Conservation (phyloP, 306 rosid species). For the Pyrus bretschneideri region DNA sequence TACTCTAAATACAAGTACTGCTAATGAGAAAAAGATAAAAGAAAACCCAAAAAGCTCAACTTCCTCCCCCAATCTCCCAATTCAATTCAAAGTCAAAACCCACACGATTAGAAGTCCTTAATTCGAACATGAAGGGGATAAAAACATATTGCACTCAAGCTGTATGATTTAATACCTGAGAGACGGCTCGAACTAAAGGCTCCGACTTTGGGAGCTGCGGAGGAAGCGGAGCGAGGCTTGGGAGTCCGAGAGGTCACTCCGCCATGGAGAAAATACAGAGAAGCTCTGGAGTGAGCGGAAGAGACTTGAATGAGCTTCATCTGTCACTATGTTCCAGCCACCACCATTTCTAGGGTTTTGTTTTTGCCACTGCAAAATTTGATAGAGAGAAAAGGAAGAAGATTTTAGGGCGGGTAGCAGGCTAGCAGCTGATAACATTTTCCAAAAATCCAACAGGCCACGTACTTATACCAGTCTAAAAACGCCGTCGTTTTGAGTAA, state of each 20-base stretch:
- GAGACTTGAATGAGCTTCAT: conserved; percentile 24
- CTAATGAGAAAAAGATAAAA: neutral
- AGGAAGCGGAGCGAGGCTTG: conserved; percentile 2
- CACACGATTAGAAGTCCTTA: neutral
- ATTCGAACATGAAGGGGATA: neutral
- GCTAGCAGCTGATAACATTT: neutral
- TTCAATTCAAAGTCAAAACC: neutral
- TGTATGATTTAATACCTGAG: conserved; percentile 25
- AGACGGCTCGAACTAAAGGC: conserved; percentile 17
- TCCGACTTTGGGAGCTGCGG: neutral
- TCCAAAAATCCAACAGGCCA: neutral
- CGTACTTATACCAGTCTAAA: neutral
- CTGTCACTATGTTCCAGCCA: neutral
- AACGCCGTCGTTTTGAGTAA: neutral
- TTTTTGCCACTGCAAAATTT: neutral
- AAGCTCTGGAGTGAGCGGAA: conserved; percentile 15
- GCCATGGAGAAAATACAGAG: conserved; percentile 21
- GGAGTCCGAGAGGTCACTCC: neutral
- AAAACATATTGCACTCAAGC: neutral
- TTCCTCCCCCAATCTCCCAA: neutral
- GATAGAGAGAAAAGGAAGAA: neutral
- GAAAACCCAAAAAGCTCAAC: neutral
- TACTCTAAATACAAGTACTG: neutral
- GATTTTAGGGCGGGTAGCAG: neutral
- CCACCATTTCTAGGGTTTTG: conserved; percentile 11